A percentile compares a stretch with the other conserved stretches of the same genome.
Conservation (phyloP, 306 rosid species). For the Inga oerstediana region DNA sequence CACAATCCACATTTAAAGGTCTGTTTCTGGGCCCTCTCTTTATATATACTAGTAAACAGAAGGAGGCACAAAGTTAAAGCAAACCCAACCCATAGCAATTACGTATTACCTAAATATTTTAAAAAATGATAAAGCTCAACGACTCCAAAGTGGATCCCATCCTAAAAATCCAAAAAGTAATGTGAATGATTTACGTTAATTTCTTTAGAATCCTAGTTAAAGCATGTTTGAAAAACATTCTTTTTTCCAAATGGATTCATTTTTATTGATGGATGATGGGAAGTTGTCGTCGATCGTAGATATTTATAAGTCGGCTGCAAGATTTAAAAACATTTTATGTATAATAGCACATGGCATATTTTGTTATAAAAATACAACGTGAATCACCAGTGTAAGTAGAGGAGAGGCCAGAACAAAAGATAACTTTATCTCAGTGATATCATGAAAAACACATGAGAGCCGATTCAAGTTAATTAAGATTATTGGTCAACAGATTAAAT, state of each 20-base stretch:
- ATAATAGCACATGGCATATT: background rate
- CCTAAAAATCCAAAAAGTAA: background rate
- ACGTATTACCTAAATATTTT: background rate
- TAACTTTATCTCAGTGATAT: background rate
- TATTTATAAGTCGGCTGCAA: background rate
- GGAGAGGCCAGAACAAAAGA: background rate
- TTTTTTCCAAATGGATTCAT: background rate
- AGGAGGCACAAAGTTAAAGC: background rate
- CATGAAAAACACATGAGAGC: background rate
- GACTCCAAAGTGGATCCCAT: background rate
- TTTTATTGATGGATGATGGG: background rate
- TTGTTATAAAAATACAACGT: background rate
- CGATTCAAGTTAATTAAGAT: background rate
- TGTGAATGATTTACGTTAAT: background rate
- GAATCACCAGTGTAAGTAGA: background rate
- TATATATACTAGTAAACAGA: background rate
- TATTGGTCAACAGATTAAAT: background rate
- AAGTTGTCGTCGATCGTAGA: no score
- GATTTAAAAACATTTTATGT: background rate
- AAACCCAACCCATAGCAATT: background rate
- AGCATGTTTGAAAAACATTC: background rate
- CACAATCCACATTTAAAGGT: background rate
- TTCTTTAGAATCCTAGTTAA: no score
- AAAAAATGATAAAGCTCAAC: background rate
- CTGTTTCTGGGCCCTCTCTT: background rate